Evolutionary conservation across 2,329 filamentous ascomycete species (phyloP), one percentile per base, ranked within the genome.

Genomic region (Neonectria punicea): DNA sequence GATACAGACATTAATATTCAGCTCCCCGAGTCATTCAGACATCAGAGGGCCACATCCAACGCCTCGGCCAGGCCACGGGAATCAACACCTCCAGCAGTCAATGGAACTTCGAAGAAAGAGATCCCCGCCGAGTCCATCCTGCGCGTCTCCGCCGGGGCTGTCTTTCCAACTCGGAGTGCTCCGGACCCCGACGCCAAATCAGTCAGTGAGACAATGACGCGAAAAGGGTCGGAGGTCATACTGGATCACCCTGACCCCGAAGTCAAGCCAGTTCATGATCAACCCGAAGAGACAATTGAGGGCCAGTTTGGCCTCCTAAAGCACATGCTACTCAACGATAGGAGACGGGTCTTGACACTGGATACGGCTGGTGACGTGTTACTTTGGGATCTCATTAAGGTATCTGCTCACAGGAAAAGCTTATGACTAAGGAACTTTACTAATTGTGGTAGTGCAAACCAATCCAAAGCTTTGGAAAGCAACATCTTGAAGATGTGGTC

Each of bases 231-330:
- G 1, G 76, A 79, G 63, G 73, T 71, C 9, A 61, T 74, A 4
- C 58, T 69, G 8, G 74, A 78, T 20, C 70, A 75, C 9, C 59
- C 70, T 18, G 78, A 78, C 41, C 69, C 73, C 0, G 79, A 79
- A 41, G 68, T 80, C 80, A 73, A 91, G 58, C 92, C 93, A 1
- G 86, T 93, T 55, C 87, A 92, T 72, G 83, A 89, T 57, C 78
- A 90, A 58, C 91, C 92, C 1, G 88, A 90, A 68, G 93, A 95
- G 77, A 93, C 92, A 0, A 96, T 99, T 53, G 94, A 98, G 79
- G 96, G 96, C 1, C 94, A 98, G 74, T 95, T 97, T 80, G 96
- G 96, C 10, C 82, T 99, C 58, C 93, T 98, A 66, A 99, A 98
- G 79, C 93, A 98, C 78, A 90, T 92, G 73, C 86, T 98, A 71